A percentile compares a stretch with the other conserved stretches of the same genome.
phyloP scores from a whole-genome alignment of 2,329 filamentous ascomycete species.

The Microsporum ferrugineum region DNA sequence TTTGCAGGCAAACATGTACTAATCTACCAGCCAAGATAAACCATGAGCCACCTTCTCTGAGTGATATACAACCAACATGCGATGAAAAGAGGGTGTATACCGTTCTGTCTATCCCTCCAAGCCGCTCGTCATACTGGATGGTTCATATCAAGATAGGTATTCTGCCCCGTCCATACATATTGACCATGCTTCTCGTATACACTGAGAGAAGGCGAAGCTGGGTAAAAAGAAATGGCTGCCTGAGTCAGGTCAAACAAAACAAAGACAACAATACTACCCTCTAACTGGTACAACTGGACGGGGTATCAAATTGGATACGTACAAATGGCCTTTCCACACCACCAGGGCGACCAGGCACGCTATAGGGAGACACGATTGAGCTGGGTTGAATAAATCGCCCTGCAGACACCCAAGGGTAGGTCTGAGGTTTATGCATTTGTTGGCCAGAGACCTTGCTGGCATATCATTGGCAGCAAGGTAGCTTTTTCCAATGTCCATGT shows the following conservation, averaged over 20 bases:
- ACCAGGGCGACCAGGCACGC: not conserved
- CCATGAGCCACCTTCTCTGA: not conserved
- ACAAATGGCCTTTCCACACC: not conserved
- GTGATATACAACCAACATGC: not conserved
- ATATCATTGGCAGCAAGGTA: not conserved
- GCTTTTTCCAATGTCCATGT: not conserved
- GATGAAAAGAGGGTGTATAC: not conserved
- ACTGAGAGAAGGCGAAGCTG: not conserved
- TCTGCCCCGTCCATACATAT: not conserved
- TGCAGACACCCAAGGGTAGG: not conserved
- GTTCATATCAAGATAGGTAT: not conserved
- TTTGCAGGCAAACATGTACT: not conserved
- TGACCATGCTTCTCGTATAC: not conserved
- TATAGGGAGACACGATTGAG: not conserved
- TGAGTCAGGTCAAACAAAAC: not conserved
- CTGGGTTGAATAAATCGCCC: not conserved
- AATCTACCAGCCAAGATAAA: not conserved
- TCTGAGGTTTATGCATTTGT: not conserved
- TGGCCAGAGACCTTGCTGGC: not conserved
- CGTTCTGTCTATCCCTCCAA: not conserved
- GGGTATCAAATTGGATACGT: not conserved
- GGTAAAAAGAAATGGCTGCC: not conserved
- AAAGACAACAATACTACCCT: not conserved
- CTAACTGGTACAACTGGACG: not conserved
- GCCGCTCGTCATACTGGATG: not conserved